phyloP scores from a whole-genome alignment of 345 rosid genomes.

The Zanthoxylum bungeanum region DNA sequence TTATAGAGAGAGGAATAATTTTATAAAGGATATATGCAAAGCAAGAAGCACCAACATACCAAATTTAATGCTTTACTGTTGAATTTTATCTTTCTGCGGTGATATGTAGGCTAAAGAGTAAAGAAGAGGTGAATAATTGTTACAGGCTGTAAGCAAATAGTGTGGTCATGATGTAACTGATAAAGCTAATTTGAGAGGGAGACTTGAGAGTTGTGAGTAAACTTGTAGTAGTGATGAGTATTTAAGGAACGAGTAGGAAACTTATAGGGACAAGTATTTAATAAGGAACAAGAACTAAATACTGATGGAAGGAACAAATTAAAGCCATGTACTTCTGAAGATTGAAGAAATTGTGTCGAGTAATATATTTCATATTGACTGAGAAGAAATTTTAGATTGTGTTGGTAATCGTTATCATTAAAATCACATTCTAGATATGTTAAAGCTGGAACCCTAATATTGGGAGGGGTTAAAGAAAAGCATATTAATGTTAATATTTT shows the following conservation, averaged over 20 bases:
- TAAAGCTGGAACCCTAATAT: background rate
- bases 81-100: conserved; percentile 18
- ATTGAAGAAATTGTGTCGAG: background rate
- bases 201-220: background rate
- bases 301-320: background rate
- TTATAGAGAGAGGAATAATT: background rate
- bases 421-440: too few species aligned
- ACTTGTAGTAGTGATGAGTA: background rate
- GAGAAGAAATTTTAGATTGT: too few species aligned
- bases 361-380: too few species aligned
- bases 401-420: too few species aligned
- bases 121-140: background rate
- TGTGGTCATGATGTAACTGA: background rate
- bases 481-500: conserved; percentile 1
- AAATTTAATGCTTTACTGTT: conserved; percentile 9
- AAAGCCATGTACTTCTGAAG: background rate
- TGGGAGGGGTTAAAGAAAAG: background rate
- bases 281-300: background rate
- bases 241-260: too few species aligned
- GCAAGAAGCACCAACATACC: conserved; percentile 14
- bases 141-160: conserved; percentile 16
- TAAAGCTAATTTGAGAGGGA: background rate
- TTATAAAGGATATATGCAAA: conserved; percentile 1
- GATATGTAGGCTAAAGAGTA: conserved; percentile 14
- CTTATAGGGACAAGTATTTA: background rate